These are phyloP conservation scores for Lanmaoa rubissima DNA, from an alignment of 768 basidiomycete species.

Conservation along the genomic window DNA sequence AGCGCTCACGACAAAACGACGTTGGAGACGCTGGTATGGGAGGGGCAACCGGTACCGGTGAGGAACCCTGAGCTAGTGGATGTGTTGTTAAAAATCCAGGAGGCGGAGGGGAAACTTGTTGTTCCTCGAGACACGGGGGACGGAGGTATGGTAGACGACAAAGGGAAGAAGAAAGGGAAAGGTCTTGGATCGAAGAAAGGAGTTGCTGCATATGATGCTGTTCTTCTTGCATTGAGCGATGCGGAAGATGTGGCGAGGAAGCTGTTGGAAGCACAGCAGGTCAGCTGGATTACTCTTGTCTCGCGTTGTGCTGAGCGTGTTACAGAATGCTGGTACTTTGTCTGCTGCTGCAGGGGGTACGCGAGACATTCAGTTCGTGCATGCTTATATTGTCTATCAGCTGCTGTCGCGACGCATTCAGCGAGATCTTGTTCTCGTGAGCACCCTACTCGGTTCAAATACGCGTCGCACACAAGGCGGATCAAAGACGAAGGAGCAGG, in stretches of 20 bases:
- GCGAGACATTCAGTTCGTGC: conserved; percentile 80
- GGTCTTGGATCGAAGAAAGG: conserved; percentile 59
- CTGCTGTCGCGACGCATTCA: conserved; percentile 85
- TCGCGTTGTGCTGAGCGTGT: background rate
- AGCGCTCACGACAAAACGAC: conserved; percentile 47
- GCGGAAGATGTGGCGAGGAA: conserved; percentile 84
- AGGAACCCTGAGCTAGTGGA: conserved; percentile 91
- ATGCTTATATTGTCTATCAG: conserved; percentile 85
- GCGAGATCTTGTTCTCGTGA: conserved; percentile 80
- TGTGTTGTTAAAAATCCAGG: conserved; percentile 79
- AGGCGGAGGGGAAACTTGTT: conserved; percentile 62
- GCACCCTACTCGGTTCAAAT: conserved; percentile 54
- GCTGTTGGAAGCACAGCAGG: conserved; percentile 83
- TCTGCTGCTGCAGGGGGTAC: conserved; percentile 42
- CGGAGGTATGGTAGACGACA: conserved; percentile 27
- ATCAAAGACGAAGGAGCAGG: conserved; percentile 42
- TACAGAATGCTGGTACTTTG: conserved; percentile 44
- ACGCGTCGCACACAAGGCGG: conserved; percentile 24
- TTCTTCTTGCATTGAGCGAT: conserved; percentile 82
- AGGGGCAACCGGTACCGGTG: conserved; percentile 78
- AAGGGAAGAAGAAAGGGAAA: conserved; percentile 37
- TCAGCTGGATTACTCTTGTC: conserved; percentile 26
- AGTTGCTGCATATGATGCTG: conserved; percentile 84
- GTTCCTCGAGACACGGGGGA: conserved; percentile 29
- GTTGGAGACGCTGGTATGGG: conserved; percentile 69